Percentiles rank a stretch among this genome's conserved stretches.
phyloP scores from a whole-genome alignment of 768 basidiomycete genomes.

The Naganishia onofrii region DNA sequence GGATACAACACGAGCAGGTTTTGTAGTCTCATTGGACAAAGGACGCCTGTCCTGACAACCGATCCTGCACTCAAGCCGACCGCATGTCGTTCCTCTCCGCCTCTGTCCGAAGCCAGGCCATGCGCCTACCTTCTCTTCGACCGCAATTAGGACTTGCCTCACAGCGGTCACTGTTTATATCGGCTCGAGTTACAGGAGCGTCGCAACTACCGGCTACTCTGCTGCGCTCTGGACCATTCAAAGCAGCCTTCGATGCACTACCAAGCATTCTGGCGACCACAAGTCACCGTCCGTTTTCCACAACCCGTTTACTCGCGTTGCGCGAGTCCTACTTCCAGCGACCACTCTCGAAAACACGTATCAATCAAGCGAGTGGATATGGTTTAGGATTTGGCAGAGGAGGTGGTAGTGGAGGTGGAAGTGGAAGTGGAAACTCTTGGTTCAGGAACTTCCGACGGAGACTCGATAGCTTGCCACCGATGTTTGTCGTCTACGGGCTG shows the following conservation, averaged over 20 bases:
- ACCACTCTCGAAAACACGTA: neutral
- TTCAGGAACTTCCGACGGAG: constrained; percentile 33
- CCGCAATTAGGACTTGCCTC: neutral
- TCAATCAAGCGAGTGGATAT: constrained; percentile 1
- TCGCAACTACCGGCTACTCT: neutral
- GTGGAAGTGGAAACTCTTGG: constrained; percentile 34
- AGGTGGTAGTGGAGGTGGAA: constrained; percentile 33
- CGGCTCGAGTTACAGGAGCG: neutral
- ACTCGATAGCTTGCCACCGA: constrained; percentile 42
- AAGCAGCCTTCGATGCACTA: neutral
- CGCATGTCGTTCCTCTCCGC: neutral
- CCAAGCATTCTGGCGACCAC: neutral
- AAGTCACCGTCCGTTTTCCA: constrained; percentile 4
- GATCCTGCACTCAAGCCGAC: too few relatives aligned
- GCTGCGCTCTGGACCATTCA: neutral
- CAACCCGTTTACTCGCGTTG: constrained; percentile 1
- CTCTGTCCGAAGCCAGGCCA: neutral
- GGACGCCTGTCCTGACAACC: too few relatives aligned
- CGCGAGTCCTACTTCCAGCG: constrained; percentile 29
- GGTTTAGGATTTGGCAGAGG: constrained; percentile 12
- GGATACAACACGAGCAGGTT: too few relatives aligned
- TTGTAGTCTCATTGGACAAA: too few relatives aligned
- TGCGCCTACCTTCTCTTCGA: constrained; percentile 6
- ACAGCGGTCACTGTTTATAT: neutral
- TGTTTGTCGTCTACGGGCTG: constrained; percentile 41